Base-by-base conservation (phyloP, 2,329 filamentous ascomycete species). In the Mycosphaerella sp. region DNA sequence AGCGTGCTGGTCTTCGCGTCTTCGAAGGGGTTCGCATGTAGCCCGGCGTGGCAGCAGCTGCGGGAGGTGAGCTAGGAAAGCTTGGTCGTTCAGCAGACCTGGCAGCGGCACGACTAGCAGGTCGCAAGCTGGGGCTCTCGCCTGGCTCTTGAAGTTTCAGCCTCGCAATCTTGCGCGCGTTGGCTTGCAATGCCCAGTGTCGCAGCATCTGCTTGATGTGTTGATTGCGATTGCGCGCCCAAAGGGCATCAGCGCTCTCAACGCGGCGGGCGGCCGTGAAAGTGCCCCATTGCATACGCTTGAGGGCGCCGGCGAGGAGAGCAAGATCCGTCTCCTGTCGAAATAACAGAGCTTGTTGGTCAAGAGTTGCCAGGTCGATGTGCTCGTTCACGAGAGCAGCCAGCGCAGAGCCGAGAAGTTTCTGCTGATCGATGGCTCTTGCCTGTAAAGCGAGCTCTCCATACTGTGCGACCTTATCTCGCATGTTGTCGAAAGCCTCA, bases 281-380 rank as follows among this genome's bases (percentile, higher is more conserved):
- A 2, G 78, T 68, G 6, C 74, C 74, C 66, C 81, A 77, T 47
- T 77, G 79, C n/a, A 82, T 66, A 59, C 75, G 79, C 61, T 77
- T 79, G 50, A 82, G 67, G 18, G 71, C 71, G 12, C 67, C 68
- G 9, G 71, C 70, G 12, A 78, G 74, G 3, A 73, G 66, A 18
- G 71, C 66, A 10, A 77, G 71, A 4, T 74, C 66, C 37, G 73
- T 74, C 51, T 76, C 69, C 21, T 73, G 71, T 44, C 72, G 63
- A 32, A 79, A 69, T 1, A 68, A 64, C 2, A 68, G 53, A 10
- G 79, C 79, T 60, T 75, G 71, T 18, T 71, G 47, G 2, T 70
- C 63, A 49, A 71, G 55, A 0, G 57, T 57, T 6, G 18, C 34
- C 6, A 62, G 13, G 4, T 67, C 61, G 10, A 67, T 49, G 2